Base-by-base conservation (phyloP, 495 filamentous ascomycete species). In the Pyronema omphalodes region DNA sequence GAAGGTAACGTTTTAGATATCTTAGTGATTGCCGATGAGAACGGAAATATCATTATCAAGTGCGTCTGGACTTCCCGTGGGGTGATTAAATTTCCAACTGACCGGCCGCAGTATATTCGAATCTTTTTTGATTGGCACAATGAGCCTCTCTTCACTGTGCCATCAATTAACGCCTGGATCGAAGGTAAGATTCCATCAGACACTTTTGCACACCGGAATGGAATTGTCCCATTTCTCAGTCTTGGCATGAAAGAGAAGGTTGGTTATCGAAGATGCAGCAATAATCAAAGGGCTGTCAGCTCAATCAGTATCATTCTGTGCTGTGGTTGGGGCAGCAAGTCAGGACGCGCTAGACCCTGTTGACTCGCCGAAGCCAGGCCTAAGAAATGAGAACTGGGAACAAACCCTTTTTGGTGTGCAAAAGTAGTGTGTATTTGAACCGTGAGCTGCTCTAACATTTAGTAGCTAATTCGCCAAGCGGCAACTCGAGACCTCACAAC, bases 81-180 rank as follows among this genome's bases (percentile, higher is more conserved):
- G 17, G 19, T 3, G 9, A n/a, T 23, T 18, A 1, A 11, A 9
- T 8, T 14, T 6, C 14, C 40, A 14, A 41, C 15, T 46, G 18
- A 63, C 43, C 33, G 43, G 39, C 23, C 39, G 29, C 33, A 83
- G 82, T 53, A 86, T 94, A 51, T 94, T 93, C 66, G 85, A 94
- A 62, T 89, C 83, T 12, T 88, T 95, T 59, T 73, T 84, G 52
- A 83, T 94, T 53, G 87, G 91, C 1, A 77, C 72, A 19, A 62
- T 66, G 59, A 54, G 60, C n/a, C 59, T 66, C 39, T 62, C 62
- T 14, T 63, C 62, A 11, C 52, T 66, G 5, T 65, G 54, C 41
- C 36, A 56, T 36, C 63, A 62, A 37, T 54, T 66, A 19, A 55
- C 55, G 44, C 45, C 58, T 14, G 47, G 52, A n/a, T 65, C 62